phyloP scores from a whole-genome alignment of 2,329 filamentous ascomycete species.

The Colletotrichum tofieldiae region DNA sequence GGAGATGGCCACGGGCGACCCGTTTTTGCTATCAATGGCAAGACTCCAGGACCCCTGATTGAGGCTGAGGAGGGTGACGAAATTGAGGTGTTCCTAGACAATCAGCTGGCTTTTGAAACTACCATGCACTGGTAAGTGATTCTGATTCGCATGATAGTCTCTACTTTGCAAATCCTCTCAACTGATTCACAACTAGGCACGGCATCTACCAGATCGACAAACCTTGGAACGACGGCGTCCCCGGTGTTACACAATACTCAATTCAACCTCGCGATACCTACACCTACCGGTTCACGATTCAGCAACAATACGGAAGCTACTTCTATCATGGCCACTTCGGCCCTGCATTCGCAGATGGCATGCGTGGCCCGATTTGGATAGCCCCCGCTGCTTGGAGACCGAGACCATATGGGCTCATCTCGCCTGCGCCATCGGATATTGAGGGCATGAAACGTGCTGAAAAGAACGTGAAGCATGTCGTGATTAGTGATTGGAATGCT shows the following conservation, averaged over 20 bases:
- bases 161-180: not conserved
- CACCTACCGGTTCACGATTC: slow-evolving; percentile 32
- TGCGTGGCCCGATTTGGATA: slow-evolving; percentile 40
- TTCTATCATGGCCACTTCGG: slow-evolving; percentile 37
- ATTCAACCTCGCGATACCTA: slow-evolving; percentile 37
- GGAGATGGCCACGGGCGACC: slow-evolving; percentile 35
- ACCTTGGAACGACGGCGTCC: slow-evolving; percentile 39
- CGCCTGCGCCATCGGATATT: slow-evolving; percentile 18
- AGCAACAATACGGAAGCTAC: slow-evolving; percentile 35
- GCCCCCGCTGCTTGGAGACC: slow-evolving; percentile 31
- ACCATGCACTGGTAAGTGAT: slow-evolving; percentile 36
- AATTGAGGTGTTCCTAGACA: slow-evolving; percentile 37
- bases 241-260: slow-evolving; percentile 34
- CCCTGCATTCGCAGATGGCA: slow-evolving; percentile 34
- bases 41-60: slow-evolving; percentile 36
- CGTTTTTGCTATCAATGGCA: slow-evolving; percentile 36
- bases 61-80: slow-evolving; percentile 38
- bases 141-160: not conserved
- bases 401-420: slow-evolving; percentile 34
- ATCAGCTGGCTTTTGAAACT: slow-evolving; percentile 36
- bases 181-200: slow-evolving; percentile 11
- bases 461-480: slow-evolving; percentile 21
- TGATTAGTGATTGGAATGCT: slow-evolving; percentile 39
- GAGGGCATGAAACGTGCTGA: slow-evolving; percentile 34
- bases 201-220: slow-evolving; percentile 36